These are phyloP conservation scores for Mortierella sp. DNA, from an alignment of 371 early-diverging fungal genomes.

Conservation along the genomic window DNA sequence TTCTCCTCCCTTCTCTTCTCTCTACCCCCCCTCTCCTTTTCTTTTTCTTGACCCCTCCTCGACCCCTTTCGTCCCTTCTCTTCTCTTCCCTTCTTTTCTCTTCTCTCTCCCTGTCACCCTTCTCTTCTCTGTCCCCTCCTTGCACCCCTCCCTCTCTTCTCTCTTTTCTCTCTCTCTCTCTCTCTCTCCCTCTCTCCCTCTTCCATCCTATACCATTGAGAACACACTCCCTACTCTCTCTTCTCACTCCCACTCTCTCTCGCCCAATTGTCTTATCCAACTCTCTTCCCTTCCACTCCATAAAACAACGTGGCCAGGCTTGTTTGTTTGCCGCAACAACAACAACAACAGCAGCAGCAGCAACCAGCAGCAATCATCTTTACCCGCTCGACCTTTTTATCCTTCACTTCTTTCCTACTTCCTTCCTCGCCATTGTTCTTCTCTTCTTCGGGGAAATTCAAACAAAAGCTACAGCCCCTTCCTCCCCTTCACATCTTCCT, in stretches of 20 bases:
- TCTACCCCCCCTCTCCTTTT: background rate
- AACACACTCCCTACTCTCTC: background rate
- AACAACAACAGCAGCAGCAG: no score
- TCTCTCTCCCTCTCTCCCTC: background rate
- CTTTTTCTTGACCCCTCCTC: background rate
- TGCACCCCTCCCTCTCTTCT: no score
- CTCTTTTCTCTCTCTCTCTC: background rate
- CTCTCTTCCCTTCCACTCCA: background rate
- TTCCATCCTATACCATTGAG: background rate
- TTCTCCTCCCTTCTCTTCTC: background rate
- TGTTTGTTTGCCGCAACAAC: background rate
- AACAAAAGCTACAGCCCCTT: background rate
- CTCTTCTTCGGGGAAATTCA: background rate
- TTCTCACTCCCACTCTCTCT: background rate
- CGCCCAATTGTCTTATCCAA: background rate
- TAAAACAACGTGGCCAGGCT: background rate
- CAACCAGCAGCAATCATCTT: no score
- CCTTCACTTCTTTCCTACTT: constrained; percentile 5
- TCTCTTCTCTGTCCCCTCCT: background rate
- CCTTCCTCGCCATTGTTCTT: background rate
- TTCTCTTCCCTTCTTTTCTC: background rate
- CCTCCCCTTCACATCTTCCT: background rate
- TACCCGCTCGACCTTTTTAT: background rate
- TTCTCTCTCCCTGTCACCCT: background rate
- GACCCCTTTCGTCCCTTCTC: background rate